Evolutionary conservation across 2,329 filamentous ascomycete species (phyloP).

Genomic region (Pseudopithomyces chartarum): DNA sequence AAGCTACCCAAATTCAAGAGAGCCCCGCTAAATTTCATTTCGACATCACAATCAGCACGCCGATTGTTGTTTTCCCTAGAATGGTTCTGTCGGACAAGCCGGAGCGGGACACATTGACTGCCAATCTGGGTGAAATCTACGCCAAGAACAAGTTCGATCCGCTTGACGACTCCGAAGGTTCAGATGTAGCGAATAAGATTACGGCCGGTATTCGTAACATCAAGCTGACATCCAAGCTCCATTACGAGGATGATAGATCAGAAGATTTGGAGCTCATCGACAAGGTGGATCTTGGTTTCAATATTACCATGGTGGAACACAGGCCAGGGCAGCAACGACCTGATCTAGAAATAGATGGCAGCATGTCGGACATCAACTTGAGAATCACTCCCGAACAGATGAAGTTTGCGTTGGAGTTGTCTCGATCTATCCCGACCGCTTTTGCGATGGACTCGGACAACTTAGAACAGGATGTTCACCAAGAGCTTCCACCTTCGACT

Average conservation of each 20-base stretch:
- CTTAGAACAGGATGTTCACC: slow-evolving; percentile 71
- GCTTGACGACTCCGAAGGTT: slow-evolving; percentile 74
- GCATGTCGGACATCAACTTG: slow-evolving; percentile 91
- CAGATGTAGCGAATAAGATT: slow-evolving; percentile 84
- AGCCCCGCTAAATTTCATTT: slow-evolving; percentile 90
- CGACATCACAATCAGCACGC: slow-evolving; percentile 89
- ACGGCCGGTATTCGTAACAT: slow-evolving; percentile 92
- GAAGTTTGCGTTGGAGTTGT: slow-evolving; percentile 85
- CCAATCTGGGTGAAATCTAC: slow-evolving; percentile 96
- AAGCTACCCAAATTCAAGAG: slow-evolving; percentile 91
- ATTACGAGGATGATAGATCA: slow-evolving; percentile 71
- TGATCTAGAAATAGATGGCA: slow-evolving; percentile 88
- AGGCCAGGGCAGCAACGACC: slow-evolving; percentile 76
- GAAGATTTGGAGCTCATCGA: slow-evolving; percentile 97
- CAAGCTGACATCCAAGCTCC: slow-evolving; percentile 84
- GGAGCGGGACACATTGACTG: slow-evolving; percentile 82
- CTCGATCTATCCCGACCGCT: slow-evolving; percentile 82
- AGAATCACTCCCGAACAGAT: slow-evolving; percentile 88
- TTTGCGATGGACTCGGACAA: slow-evolving; percentile 77
- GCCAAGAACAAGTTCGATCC: slow-evolving; percentile 91
- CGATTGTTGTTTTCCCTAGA: slow-evolving; percentile 92
- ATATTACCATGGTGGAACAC: slow-evolving; percentile 90
- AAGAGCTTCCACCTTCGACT: slow-evolving; percentile 68
- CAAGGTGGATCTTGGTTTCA: slow-evolving; percentile 92
- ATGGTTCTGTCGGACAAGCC: slow-evolving; percentile 71